Base-by-base conservation (phyloP, 2,329 filamentous ascomycete species). In the Monosporascus sp. region DNA sequence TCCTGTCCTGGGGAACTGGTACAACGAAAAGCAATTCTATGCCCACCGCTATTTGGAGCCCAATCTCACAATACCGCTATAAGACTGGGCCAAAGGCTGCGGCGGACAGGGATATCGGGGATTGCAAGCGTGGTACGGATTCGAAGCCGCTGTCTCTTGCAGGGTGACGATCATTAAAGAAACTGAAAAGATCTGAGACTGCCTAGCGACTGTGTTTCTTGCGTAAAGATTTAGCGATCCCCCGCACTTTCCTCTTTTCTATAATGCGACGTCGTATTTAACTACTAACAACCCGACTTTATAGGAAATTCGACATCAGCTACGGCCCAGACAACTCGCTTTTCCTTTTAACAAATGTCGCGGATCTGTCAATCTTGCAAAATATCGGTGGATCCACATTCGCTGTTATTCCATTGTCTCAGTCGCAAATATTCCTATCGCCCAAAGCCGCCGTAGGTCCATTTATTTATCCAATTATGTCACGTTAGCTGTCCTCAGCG, bases 151-250 rank as follows among this genome's bases (percentile, higher is more conserved):
- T 72, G 77, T 62, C 68, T 73, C 73, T 68, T 65, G 69, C 66
- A 71, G 74, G 57, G 68, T 81, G 76, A 81, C 68, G 79, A 74
- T 68, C 64, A 70, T 65, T 63, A 64, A 62, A 69, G 66, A 78
- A 81, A 87, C 83, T 88, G 83, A 87, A 88, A 88, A 89, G 84
- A 88, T 80, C 85, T 88, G 85, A 89, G 77, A 75, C 75, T 65
- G 50, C 55, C 59, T 52, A 43, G 48, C 39, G 24, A 38, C 39
- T 39, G 18, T 31, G 37, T 44, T 46, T 45, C 44, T 55, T 31
- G 8, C 44, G 35, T 38, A 35, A 18, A 27, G 48, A 46, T 52
- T 44, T 50, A 49, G 11, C 27, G 46, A 37, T 15, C 47, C 38
- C 47, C 47, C 46, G 27, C 45, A 48, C n/a, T 43, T 48, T 27